These are phyloP conservation scores for Arthrobotrys conoides DNA, from an alignment of 2,329 filamentous ascomycete species.

Conservation along the genomic window DNA sequence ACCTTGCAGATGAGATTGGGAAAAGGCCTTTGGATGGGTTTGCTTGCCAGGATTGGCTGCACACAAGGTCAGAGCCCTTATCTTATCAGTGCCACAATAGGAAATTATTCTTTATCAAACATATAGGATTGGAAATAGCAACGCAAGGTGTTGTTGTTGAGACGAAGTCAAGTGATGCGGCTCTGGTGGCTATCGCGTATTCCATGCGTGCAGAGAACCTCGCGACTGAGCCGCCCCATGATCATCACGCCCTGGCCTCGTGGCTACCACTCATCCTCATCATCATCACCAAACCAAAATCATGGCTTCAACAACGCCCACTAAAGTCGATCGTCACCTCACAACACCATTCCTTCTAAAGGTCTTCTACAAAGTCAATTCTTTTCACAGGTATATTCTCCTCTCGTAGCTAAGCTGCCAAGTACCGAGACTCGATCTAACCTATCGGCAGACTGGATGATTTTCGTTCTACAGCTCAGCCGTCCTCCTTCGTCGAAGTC, in stretches of 20 bases:
- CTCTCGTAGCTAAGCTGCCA: conserved; percentile 63
- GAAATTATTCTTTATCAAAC: conserved; percentile 26
- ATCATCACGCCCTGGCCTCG: conserved; percentile 19
- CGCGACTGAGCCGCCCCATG: conserved; percentile 1
- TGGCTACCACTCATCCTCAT: background rate
- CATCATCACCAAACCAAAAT: conserved; percentile 3
- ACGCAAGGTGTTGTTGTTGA: conserved; percentile 35
- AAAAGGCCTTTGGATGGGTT: conserved; percentile 25
- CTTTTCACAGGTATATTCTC: conserved; percentile 76
- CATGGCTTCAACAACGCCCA: conserved; percentile 61
- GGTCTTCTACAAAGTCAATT: conserved; percentile 82
- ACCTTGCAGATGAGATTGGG: conserved; percentile 38
- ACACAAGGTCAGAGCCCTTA: conserved; percentile 59
- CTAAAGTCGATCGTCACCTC: conserved; percentile 76
- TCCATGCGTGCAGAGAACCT: conserved; percentile 13
- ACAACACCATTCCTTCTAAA: conserved; percentile 87
- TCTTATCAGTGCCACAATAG: conserved; percentile 44
- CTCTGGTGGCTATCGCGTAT: conserved; percentile 36
- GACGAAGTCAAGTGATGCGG: conserved; percentile 36
- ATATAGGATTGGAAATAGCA: background rate
- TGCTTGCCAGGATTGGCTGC: conserved; percentile 24
- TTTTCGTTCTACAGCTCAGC: conserved; percentile 73
- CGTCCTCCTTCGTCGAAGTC: conserved; percentile 80
- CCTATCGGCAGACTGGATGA: conserved; percentile 76
- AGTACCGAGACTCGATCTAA: conserved; percentile 63